Conservation (phyloP, 306 rosid species). For the Dryas drummondii region DNA sequence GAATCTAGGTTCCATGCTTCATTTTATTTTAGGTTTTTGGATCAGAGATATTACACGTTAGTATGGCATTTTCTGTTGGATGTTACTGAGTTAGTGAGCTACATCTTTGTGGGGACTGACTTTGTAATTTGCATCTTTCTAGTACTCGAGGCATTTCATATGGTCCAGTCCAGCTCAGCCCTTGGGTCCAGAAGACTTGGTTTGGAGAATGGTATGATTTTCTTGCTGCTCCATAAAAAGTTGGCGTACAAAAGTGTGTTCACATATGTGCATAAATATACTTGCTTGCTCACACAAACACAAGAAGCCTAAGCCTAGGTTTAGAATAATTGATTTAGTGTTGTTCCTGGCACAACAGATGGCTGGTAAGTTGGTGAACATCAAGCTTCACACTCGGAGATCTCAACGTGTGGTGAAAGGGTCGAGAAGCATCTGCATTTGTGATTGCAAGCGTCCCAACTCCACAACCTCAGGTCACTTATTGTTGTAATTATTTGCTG, state of each 20-base stretch:
- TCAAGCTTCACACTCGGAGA: slow-evolving; percentile 75
- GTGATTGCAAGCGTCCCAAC: slow-evolving; percentile 71
- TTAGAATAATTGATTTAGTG: neutral
- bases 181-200: slow-evolving; percentile 95
- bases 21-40: neutral
- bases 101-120: slow-evolving; percentile 7
- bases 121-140: slow-evolving; percentile 22
- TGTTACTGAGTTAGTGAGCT: slow-evolving; percentile 9
- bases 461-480: slow-evolving; percentile 31
- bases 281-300: neutral
- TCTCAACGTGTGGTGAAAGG: slow-evolving; percentile 88
- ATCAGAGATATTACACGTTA: neutral
- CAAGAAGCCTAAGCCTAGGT: neutral
- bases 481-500: slow-evolving; percentile 12
- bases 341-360: slow-evolving; percentile 44
- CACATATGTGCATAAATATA: neutral
- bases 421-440: slow-evolving; percentile 71
- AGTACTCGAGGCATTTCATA: slow-evolving; percentile 86
- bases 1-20: neutral
- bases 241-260: neutral
- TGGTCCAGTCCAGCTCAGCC: slow-evolving; percentile 91
- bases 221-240: slow-evolving; percentile 3
- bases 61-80: neutral
- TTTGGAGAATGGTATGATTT: slow-evolving; percentile 88
- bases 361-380: slow-evolving; percentile 87